Evolutionary conservation across 1,284 basidiomycete species (phyloP), one percentile per base, ranked within the genome.

Genomic region (Puccinia coronata): DNA sequence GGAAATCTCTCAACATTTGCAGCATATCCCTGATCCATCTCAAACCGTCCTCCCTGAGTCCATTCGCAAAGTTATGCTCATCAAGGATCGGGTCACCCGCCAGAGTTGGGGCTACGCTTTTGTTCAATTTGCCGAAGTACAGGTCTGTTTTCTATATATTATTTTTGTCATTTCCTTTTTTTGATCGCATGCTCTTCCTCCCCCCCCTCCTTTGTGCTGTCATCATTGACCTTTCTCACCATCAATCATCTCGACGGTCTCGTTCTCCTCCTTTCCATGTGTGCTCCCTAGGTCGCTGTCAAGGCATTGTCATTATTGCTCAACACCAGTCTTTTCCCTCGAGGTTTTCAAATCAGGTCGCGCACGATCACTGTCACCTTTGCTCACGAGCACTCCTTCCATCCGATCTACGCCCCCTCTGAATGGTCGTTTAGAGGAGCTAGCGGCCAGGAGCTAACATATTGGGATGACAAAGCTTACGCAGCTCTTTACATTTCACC

Each of bases 71-170:
- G 92, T 97, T 74, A 89, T 95, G 59, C 88, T 95, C 80, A 91
- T 96, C 86, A 93, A 93, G 86, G 94, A 97, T 87, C 92, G 92
- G 84, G 89, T 90, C 11, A 92, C 92, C 0, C 89, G 92, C 87
- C 90, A 91, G 1, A 93, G 93, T 85, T 95, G 93, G 89, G 93
- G 95, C 20, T 96, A 95, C 86, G 91, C 92, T 0, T 98, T 98
- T 85, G 92, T 96, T 18, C 94, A 97, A 85, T 93, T 96, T 84
- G 88, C 92, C 41, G 93, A 95, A 83, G 86, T 91, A 9, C 90
- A 92, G 88, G 94, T 95, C 86, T 83, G 88, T 85, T 74, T n/a
- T n/a, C n/a, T n/a, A n/a, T n/a, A n/a, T n/a, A n/a, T n/a, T n/a
- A n/a, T n/a, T n/a, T n/a, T n/a, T n/a, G n/a, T n/a, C n/a, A n/a